phyloP scores from a whole-genome alignment of 2,329 filamentous ascomycete genomes.

The Alternaria sp. region DNA sequence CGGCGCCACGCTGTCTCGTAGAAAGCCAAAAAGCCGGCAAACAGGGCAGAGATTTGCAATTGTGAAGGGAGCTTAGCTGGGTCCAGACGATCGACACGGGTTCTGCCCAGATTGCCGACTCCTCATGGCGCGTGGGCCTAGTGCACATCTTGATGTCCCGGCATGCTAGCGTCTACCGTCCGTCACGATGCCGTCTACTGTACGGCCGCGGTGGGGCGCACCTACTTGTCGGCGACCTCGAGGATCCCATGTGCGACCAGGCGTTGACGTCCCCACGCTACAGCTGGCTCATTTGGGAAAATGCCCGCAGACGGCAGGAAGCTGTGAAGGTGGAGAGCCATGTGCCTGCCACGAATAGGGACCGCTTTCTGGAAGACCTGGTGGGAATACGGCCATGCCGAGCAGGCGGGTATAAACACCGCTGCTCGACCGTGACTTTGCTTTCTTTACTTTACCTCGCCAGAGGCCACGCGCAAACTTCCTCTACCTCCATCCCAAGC shows the following conservation, averaged over 20 bases:
- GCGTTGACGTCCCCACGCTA: conserved; percentile 17
- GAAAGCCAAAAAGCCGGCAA: background rate
- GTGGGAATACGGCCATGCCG: background rate
- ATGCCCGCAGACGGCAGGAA: conserved; percentile 5
- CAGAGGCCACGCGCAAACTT: background rate
- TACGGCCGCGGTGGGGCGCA: conserved; percentile 6
- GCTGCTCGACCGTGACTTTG: background rate
- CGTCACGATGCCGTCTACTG: background rate
- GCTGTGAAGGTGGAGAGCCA: conserved; percentile 6
- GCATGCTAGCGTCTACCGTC: background rate
- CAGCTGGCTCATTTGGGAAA: conserved; percentile 9
- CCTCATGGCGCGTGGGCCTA: conserved; percentile 8
- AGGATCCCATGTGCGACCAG: conserved; percentile 27
- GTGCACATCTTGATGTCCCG: conserved; percentile 2
- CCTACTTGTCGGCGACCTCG: conserved; percentile 22
- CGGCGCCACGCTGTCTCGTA: conserved; percentile 1
- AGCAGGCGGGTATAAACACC: background rate
- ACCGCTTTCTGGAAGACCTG: background rate
- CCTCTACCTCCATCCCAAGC: background rate
- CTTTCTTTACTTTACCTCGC: background rate
- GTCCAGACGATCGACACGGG: conserved; percentile 25
- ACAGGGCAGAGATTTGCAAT: conserved; percentile 17
- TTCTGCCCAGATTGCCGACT: conserved; percentile 30
- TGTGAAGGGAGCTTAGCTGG: conserved; percentile 8
- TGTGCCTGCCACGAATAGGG: conserved; percentile 6